Percentiles rank a stretch among this genome's conserved stretches.
phyloP scores from a whole-genome alignment of 176 grass and related monocot genomes.

The Zoysia pacifica region DNA sequence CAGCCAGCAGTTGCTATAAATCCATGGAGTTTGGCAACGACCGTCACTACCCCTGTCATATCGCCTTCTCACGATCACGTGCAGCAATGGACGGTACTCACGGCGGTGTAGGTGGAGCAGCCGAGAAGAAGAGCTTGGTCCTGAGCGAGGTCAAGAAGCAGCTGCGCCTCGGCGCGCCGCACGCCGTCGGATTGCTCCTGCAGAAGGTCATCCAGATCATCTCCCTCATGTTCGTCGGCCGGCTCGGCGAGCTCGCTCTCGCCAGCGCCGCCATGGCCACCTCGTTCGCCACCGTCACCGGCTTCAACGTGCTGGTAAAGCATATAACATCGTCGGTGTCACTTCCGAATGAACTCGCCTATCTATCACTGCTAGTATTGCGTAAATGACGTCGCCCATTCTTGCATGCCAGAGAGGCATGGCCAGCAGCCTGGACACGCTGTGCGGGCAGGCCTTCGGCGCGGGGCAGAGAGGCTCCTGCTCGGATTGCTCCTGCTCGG shows the following conservation, averaged over 20 bases:
- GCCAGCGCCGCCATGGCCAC: slow-evolving; percentile 27
- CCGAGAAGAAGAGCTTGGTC: background rate
- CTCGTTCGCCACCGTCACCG: slow-evolving; percentile 5
- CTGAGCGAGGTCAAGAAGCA: slow-evolving; percentile 14
- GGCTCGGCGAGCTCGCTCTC: slow-evolving; percentile 21
- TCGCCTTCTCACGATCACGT: background rate
- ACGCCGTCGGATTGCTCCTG: slow-evolving; percentile 5
- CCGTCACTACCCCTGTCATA: too few species aligned
- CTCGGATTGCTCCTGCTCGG: too few species aligned
- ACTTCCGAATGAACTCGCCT: too few species aligned
- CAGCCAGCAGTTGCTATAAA: background rate
- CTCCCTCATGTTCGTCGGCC: slow-evolving; percentile 30
- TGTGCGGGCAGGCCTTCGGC: slow-evolving; percentile 55
- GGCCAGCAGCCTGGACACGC: slow-evolving; percentile 11
- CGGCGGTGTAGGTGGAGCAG: background rate
- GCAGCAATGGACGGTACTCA: background rate
- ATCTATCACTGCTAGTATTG: too few species aligned
- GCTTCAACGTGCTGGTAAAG: slow-evolving; percentile 13
- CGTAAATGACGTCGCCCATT: background rate
- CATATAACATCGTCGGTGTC: background rate
- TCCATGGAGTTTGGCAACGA: background rate
- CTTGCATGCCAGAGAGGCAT: background rate
- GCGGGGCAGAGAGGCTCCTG: too few species aligned
- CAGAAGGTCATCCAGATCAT: slow-evolving; percentile 16
- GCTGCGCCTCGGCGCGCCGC: slow-evolving; percentile 7